A percentile compares a stretch with the other conserved stretches of the same genome.
phyloP scores from a whole-genome alignment of 495 filamentous ascomycete genomes.

The Talaromyces wortmannii region DNA sequence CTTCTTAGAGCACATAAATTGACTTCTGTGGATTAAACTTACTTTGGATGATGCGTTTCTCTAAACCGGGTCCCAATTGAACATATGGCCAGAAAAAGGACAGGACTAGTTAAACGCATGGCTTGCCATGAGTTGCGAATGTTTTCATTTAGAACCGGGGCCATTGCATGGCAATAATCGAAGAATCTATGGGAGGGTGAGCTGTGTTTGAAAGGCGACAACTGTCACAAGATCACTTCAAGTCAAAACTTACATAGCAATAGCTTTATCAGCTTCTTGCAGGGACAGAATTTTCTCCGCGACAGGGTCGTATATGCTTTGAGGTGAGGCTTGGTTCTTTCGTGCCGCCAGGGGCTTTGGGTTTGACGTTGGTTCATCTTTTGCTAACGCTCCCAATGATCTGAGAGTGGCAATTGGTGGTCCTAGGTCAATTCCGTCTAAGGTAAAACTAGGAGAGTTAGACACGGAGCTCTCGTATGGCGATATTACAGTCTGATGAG shows the following conservation, averaged over 20 bases:
- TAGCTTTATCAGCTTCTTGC: conserved; percentile 6
- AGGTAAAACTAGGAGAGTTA: neutral
- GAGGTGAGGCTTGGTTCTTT: neutral
- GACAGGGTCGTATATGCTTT: conserved; percentile 6
- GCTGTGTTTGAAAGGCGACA: neutral
- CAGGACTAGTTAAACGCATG: neutral
- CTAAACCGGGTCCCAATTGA: conserved; percentile 12
- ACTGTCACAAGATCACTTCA: neutral
- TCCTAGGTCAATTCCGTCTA: conserved; percentile 11
- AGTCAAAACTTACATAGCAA: conserved; percentile 4
- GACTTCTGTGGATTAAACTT: neutral
- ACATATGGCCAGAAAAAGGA: conserved; percentile 11
- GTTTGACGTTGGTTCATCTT: neutral
- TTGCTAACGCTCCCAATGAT: conserved; percentile 8
- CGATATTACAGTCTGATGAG: neutral
- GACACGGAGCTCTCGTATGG: conserved; percentile 1
- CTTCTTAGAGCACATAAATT: neutral
- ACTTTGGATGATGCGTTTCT: conserved; percentile 1
- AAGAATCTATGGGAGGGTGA: conserved; percentile 7
- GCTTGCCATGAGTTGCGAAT: conserved; percentile 8
- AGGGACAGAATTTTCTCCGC: conserved; percentile 1
- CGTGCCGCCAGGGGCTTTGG: neutral
- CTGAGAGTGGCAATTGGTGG: conserved; percentile 12
- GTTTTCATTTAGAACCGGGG: conserved; percentile 8
- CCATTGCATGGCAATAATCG: conserved; percentile 9